A percentile compares a stretch with the other conserved stretches of the same genome.
These are phyloP conservation scores for Cercospora brassicicola DNA, from an alignment of 2,329 filamentous ascomycete genomes.

Conservation along the genomic window DNA sequence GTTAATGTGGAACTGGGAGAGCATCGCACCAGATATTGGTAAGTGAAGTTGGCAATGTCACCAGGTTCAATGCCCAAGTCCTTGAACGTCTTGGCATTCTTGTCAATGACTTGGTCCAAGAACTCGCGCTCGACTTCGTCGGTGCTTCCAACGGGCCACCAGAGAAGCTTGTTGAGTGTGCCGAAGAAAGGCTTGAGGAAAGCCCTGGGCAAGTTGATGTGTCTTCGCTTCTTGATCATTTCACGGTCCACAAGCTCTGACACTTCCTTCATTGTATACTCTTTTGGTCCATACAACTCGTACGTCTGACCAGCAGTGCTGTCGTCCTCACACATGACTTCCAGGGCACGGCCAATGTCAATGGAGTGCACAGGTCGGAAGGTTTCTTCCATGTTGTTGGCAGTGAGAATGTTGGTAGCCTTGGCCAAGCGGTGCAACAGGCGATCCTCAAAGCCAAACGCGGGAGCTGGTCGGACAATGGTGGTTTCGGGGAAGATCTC, in stretches of 20 bases:
- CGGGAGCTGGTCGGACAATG: constrained; percentile 86
- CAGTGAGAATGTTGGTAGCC: constrained; percentile 77
- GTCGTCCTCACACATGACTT: constrained; percentile 88
- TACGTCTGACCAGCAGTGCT: constrained; percentile 85
- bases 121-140: constrained; percentile 92
- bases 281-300: constrained; percentile 89
- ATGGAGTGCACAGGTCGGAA: constrained; percentile 90
- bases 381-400: constrained; percentile 90
- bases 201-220: constrained; percentile 85
- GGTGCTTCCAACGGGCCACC: constrained; percentile 81
- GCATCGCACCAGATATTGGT: constrained; percentile 81
- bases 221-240: constrained; percentile 83
- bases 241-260: constrained; percentile 85
- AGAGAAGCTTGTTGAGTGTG: constrained; percentile 76
- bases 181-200: constrained; percentile 73
- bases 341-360: constrained; percentile 85
- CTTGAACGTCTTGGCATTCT: constrained; percentile 89
- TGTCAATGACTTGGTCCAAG: constrained; percentile 88
- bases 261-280: constrained; percentile 88
- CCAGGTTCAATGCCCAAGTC: constrained; percentile 87
- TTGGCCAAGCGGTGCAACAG: constrained; percentile 83
- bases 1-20: not conserved
- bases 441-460: constrained; percentile 94
- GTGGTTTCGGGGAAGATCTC: constrained; percentile 95
- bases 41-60: constrained; percentile 82